Evolutionary conservation across 2,329 filamentous ascomycete genomes (phyloP).

Genomic region (Amesomyces nigricolor): DNA sequence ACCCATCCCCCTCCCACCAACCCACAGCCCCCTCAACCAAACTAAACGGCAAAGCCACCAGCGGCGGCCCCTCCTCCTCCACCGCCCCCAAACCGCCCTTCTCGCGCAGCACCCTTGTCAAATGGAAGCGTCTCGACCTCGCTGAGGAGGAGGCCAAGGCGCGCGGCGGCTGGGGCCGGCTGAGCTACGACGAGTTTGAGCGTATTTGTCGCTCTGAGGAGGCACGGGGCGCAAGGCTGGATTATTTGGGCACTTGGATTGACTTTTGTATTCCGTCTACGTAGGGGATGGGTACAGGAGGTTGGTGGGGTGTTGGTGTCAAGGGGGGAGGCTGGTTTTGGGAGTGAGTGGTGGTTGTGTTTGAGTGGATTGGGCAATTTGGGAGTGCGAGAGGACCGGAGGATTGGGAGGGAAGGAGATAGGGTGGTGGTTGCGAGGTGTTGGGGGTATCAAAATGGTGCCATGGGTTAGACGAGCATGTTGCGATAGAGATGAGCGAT

Average conservation of each 20-base stretch:
- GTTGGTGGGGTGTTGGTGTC: neutral
- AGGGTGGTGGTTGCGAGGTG: too few relatives aligned
- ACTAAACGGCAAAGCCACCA: neutral
- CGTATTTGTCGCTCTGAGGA: conserved; percentile 64
- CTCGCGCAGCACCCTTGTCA: conserved; percentile 35
- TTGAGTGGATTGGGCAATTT: neutral
- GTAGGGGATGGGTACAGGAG: conserved; percentile 4
- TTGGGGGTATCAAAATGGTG: too few relatives aligned
- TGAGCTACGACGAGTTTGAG: conserved; percentile 77
- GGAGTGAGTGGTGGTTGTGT: neutral
- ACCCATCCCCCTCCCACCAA: neutral
- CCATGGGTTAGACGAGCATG: too few relatives aligned
- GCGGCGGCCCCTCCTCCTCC: neutral
- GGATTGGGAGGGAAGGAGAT: neutral
- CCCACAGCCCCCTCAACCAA: neutral
- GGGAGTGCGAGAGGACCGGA: too few relatives aligned
- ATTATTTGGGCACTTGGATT: conserved; percentile 87
- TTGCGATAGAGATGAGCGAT: too few relatives aligned
- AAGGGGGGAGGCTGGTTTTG: neutral
- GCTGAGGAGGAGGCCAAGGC: conserved; percentile 63
- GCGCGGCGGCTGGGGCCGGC: conserved; percentile 72
- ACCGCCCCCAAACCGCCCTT: conserved; percentile 17
- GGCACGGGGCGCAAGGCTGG: conserved; percentile 57
- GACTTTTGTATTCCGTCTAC: conserved; percentile 65
- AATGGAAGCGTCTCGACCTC: conserved; percentile 53